Evolutionary conservation across 2,329 filamentous ascomycete genomes (phyloP).

Genomic region (Colletotrichum destructivum): DNA sequence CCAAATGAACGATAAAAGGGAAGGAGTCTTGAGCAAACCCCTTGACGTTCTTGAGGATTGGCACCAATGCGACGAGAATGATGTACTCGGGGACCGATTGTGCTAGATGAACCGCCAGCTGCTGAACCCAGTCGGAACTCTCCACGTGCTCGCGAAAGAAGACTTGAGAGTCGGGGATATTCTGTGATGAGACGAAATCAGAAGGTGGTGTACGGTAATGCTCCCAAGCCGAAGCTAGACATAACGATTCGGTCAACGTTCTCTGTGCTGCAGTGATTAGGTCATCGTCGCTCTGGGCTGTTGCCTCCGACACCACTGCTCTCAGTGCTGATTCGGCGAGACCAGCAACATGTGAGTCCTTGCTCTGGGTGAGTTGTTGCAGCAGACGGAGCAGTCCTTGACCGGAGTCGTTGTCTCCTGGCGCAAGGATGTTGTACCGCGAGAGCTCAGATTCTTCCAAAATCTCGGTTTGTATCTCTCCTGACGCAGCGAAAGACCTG

Average conservation of each 20-base stretch:
- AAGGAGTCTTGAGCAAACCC: constrained; percentile 82
- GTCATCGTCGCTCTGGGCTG: constrained; percentile 61
- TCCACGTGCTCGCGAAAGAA: constrained; percentile 60
- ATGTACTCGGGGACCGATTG: constrained; percentile 73
- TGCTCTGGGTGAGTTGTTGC: constrained; percentile 72
- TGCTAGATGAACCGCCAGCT: constrained; percentile 74
- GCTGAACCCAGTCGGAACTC: constrained; percentile 71
- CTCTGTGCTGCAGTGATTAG: constrained; percentile 66
- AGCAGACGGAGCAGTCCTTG: constrained; percentile 74
- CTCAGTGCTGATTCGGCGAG: constrained; percentile 74
- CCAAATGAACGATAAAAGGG: constrained; percentile 88
- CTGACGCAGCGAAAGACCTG: constrained; percentile 84
- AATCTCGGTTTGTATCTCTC: constrained; percentile 74
- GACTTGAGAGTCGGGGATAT: constrained; percentile 49
- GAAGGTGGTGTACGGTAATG: constrained; percentile 70
- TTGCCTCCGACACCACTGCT: constrained; percentile 68
- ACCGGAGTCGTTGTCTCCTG: constrained; percentile 71
- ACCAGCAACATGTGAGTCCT: constrained; percentile 69
- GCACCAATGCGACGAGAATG: constrained; percentile 77
- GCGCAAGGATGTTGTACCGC: constrained; percentile 64
- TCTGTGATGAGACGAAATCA: constrained; percentile 52
- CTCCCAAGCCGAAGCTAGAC: constrained; percentile 70
- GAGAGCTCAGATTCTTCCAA: constrained; percentile 72
- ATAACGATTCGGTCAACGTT: constrained; percentile 67
- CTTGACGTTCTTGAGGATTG: constrained; percentile 75